Conservation (phyloP, 495 filamentous ascomycete species). For the Penicillium malachiteum region DNA sequence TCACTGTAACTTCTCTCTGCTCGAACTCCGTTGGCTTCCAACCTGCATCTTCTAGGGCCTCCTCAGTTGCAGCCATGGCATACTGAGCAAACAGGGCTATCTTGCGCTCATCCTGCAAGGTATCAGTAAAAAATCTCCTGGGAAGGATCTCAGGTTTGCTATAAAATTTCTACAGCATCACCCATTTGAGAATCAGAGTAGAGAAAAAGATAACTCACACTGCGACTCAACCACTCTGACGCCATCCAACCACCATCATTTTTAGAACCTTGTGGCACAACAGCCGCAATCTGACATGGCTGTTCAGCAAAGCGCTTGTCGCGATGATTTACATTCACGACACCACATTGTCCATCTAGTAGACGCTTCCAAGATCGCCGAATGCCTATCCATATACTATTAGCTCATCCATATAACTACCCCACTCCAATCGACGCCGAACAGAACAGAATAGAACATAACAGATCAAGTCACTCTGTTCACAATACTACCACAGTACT, state of each 20-base stretch:
- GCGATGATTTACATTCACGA: conserved; percentile 64
- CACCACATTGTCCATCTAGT: conserved; percentile 73
- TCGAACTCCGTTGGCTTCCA: conserved; percentile 66
- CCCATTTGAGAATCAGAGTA: not conserved
- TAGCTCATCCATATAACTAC: not conserved
- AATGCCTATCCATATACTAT: conserved; percentile 50
- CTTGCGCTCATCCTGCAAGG: conserved; percentile 64
- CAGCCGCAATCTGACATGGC: conserved; percentile 79
- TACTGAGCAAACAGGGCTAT: conserved; percentile 95
- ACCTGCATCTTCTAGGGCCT: conserved; percentile 80
- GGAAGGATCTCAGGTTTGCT: not conserved
- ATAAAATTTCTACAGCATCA: not conserved
- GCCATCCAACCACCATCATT: conserved; percentile 66
- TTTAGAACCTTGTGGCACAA: conserved; percentile 64
- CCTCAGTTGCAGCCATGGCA: conserved; percentile 80
- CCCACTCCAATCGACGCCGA: not conserved
- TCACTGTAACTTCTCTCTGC: conserved; percentile 67
- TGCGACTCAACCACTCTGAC: conserved; percentile 69
- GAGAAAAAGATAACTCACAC: conserved; percentile 36
- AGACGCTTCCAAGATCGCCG: conserved; percentile 78
- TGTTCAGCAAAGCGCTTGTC: conserved; percentile 63
- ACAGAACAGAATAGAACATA: not conserved
- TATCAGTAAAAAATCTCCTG: conserved; percentile 6
- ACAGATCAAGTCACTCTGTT: not conserved
- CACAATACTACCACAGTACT: not conserved